Evolutionary conservation across 75 land plant species (phyloP), one percentile per base, ranked within the genome.

Genomic region (Pinus albicaulis): DNA sequence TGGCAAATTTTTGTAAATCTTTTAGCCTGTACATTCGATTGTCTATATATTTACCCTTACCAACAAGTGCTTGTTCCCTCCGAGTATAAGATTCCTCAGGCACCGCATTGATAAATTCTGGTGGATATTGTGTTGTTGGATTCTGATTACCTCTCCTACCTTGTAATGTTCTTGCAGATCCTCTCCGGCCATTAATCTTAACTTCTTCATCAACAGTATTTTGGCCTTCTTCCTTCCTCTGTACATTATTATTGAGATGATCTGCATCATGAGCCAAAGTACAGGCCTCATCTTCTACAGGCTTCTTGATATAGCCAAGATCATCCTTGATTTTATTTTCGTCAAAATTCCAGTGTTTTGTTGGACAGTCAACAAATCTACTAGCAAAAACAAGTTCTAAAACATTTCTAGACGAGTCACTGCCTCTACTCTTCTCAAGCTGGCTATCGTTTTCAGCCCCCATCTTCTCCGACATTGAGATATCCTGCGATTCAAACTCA

Each of bases 141-240:
- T 14, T 55, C 13, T 3, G 68, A 61, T 78, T 74, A 56, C 79
- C 76, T 57, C 81, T 75, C 34, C 14, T 71, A 25, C 57, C 73
- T 25, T 73, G 61, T 53, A 64, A 66, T n/a, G 72, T 79, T 60
- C 25, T 52, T 24, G 12, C 14, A 55, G 34, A 55, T 41, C 34
- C n/a, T 53, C 53, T 72, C 15, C 12, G 36, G 34, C 57, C 34
- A 15, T 24, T 20, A 55, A 25, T 16, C 20, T 72, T 26, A 71
- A 34, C 24, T 56, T 62, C 55, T 56, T 83, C 83, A 59, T 80
- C 76, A 38, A 28, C 75, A 31, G 80, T 65, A 59, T 74, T 57
- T 3, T 19, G 12, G n/a, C 52, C 78, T 62, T 73, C 72, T 57
- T 23, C 74, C 57, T 72, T 56, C 14, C 68, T 68, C 71, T 84